Base-by-base conservation (phyloP, 192 early-diverging fungal species). In the Gamsiella multidivaricata region DNA sequence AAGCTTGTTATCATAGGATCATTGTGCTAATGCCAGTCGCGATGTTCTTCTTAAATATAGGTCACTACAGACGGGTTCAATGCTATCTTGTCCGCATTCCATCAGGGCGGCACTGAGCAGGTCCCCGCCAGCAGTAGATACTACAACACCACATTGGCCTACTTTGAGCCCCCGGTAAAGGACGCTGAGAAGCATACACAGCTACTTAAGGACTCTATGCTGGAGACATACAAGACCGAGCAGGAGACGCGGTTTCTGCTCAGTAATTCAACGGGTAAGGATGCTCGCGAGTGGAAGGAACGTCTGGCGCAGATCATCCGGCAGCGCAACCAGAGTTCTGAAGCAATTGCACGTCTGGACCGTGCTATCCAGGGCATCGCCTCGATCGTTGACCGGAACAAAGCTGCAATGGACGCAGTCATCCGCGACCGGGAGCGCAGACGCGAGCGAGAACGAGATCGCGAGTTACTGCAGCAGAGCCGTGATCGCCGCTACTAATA, bases 51-150 rank as follows among this genome's bases (percentile, higher is more conserved):
- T 29, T 64, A 25, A 15, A 0, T 25, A 3, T 50, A 81, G 83
- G 81, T 84, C n/a, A 81, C 84, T 4, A 73, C 70, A 11, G 84
- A 85, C 18, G 84, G 84, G 7, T 85, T 68, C 31, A 73, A 76
- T 54, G 72, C 69, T 1, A 55, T 85, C 22, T n/a, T 71, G 32
- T 71, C 66, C 7, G 78, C 84, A 31, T 60, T 85, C 65, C 59
- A 76, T 34, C 73, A 76, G 41, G 73, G 73, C 14, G 73, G 73
- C 23, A 76, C 73, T 9, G 73, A 76, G 43, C 73, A 76, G 18
- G 73, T 76, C 2, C 73, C 73, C 11, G 62, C 73, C 0, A 76
- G 73, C 31, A 76, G 73, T 7, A 64, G 65, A 12, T 45, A 66
- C 54, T 62, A 81, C 33, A 83, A 83, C 49, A 76, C 31, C 31